A percentile compares a stretch with the other conserved stretches of the same genome.
Conservation (phyloP, 2,329 filamentous ascomycete species). For the Hymenoscyphus occultus region DNA sequence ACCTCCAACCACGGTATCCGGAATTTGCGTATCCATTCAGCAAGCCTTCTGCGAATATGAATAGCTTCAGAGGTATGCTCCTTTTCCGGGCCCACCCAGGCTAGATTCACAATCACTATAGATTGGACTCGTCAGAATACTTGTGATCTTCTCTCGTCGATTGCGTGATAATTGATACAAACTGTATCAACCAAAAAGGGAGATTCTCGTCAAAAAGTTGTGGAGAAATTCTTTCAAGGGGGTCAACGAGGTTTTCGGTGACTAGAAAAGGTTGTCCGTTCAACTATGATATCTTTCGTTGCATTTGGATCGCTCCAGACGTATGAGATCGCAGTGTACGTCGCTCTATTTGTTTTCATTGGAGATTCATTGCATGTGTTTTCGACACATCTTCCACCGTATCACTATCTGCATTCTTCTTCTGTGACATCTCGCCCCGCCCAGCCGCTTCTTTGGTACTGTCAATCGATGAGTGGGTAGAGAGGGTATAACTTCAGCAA, state of each 20-base stretch:
- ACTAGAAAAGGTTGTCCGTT: not conserved
- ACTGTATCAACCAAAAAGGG: not conserved
- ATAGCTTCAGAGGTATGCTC: too few relatives aligned
- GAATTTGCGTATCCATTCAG: too few relatives aligned
- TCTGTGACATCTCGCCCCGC: too few relatives aligned
- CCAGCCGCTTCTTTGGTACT: too few relatives aligned
- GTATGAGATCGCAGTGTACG: not conserved
- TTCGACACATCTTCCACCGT: not conserved
- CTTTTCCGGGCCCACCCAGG: too few relatives aligned
- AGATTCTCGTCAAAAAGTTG: too few relatives aligned
- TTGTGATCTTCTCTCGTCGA: not conserved
- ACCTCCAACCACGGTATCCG: too few relatives aligned
- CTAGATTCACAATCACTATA: not conserved
- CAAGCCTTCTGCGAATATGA: too few relatives aligned
- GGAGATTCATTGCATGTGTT: not conserved
- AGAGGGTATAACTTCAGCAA: not conserved
- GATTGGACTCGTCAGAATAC: not conserved
- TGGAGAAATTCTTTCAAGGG: not conserved
- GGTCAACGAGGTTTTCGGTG: not conserved
- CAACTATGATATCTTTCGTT: not conserved
- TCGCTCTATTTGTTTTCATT: not conserved
- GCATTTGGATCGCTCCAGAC: not conserved
- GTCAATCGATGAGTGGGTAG: not conserved
- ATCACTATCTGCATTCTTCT: not conserved
- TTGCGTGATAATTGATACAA: not conserved